Conservation (phyloP, 352 stramenopile genomes). For the Phytopythium boreale region DNA sequence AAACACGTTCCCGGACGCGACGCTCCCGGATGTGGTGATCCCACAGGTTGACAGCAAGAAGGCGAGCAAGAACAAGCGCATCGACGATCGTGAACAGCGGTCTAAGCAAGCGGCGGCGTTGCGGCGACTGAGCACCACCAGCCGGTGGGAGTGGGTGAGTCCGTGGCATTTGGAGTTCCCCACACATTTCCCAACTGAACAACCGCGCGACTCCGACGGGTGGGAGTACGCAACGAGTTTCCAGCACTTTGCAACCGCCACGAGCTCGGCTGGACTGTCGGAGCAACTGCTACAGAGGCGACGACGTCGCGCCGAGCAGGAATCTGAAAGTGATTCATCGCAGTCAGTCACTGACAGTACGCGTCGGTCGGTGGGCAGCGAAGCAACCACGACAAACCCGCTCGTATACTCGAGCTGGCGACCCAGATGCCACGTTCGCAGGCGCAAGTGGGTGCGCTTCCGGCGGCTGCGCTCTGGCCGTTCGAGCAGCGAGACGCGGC, state of each 20-base stretch:
- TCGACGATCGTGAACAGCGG: background rate
- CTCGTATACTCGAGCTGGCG: slow-evolving; percentile 22
- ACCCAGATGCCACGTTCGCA: slow-evolving; percentile 46
- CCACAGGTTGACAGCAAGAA: background rate
- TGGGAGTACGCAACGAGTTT: slow-evolving; percentile 72
- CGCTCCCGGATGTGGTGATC: slow-evolving; percentile 27
- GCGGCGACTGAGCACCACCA: background rate
- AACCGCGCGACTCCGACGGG: slow-evolving; percentile 32
- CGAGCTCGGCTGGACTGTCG: background rate
- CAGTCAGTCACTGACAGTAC: background rate
- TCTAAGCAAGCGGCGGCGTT: background rate
- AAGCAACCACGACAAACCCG: slow-evolving; percentile 1
- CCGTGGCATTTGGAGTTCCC: slow-evolving; percentile 61
- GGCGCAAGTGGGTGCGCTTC: slow-evolving; percentile 70
- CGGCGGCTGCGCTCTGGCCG: slow-evolving; percentile 29
- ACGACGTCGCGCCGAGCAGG: background rate
- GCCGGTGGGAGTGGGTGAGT: slow-evolving; percentile 67
- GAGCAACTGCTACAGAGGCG: background rate
- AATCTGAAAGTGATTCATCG: background rate
- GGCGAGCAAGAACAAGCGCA: background rate
- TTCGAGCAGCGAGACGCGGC: background rate
- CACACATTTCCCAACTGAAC: slow-evolving; percentile 7
- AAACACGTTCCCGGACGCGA: slow-evolving; percentile 49
- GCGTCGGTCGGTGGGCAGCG: background rate
- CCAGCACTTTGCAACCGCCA: slow-evolving; percentile 36